A percentile compares a stretch with the other conserved stretches of the same genome.
phyloP scores from a whole-genome alignment of 805 yeast genomes.

The Sugiyamaella qingdaonensis region DNA sequence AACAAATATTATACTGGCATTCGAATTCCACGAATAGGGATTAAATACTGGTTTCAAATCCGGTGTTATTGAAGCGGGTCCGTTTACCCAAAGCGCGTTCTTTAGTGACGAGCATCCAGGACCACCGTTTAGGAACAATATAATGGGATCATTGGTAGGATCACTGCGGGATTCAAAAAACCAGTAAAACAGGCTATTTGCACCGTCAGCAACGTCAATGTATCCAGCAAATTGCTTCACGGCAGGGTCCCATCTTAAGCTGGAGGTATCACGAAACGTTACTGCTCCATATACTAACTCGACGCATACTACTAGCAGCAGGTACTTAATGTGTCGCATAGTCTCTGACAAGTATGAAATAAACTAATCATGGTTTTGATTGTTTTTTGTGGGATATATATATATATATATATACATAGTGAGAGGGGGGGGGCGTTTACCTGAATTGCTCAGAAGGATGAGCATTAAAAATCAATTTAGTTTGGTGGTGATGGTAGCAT shows the following conservation, averaged over 20 bases:
- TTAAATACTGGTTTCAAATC: conserved; percentile 67
- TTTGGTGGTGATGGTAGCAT: too few relatives aligned
- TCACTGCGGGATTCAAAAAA: conserved; percentile 87
- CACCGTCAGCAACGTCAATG: conserved; percentile 56
- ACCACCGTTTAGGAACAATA: conserved; percentile 93
- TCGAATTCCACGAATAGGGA: conserved; percentile 86
- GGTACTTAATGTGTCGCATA: not conserved
- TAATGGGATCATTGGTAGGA: conserved; percentile 79
- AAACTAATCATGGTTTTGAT: too few relatives aligned
- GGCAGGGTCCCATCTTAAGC: conserved; percentile 12
- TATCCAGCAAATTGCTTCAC: conserved; percentile 80
- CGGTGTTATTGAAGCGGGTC: conserved; percentile 72
- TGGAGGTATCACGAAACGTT: conserved; percentile 5
- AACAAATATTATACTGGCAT: conserved; percentile 84
- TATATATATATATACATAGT: too few relatives aligned
- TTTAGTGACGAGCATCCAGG: conserved; percentile 93
- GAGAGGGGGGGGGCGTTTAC: too few relatives aligned
- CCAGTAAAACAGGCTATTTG: conserved; percentile 71
- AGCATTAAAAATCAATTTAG: too few relatives aligned
- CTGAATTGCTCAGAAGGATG: too few relatives aligned
- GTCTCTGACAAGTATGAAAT: too few relatives aligned
- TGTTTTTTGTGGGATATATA: too few relatives aligned
- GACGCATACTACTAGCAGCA: not conserved
- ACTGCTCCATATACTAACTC: not conserved
- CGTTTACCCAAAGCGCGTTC: conserved; percentile 86